These are phyloP conservation scores for Knoxdaviesia proteae DNA, from an alignment of 2,329 filamentous ascomycete genomes.

Conservation along the genomic window DNA sequence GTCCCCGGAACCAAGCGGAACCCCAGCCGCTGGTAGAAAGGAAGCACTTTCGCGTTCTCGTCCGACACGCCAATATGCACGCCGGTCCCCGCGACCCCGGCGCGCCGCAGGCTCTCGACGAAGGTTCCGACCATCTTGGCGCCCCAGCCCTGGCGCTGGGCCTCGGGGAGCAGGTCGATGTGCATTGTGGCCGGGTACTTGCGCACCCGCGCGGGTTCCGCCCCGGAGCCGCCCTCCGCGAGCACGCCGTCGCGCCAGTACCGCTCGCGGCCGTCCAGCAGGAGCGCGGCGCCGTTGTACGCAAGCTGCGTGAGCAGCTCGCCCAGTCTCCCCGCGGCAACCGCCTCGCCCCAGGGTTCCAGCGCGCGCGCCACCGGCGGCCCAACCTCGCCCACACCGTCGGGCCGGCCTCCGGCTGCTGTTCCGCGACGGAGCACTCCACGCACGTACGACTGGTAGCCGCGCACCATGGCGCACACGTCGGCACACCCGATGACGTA, in stretches of 20 bases:
- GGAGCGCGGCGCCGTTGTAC: slow-evolving; percentile 18
- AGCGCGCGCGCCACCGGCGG: neutral
- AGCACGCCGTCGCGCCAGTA: no score
- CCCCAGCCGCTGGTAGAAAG: slow-evolving; percentile 25
- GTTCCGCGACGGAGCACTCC: slow-evolving; percentile 11
- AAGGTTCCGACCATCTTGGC: slow-evolving; percentile 18
- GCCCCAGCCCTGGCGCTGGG: slow-evolving; percentile 23
- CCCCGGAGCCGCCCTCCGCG: no score
- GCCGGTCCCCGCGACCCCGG: slow-evolving; percentile 11
- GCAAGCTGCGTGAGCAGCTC: slow-evolving; percentile 19
- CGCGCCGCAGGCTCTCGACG: slow-evolving; percentile 15
- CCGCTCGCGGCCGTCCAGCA: slow-evolving; percentile 14
- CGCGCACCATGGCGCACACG: slow-evolving; percentile 16
- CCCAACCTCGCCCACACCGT: neutral
- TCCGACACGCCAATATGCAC: slow-evolving; percentile 21
- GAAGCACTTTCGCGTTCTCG: slow-evolving; percentile 25
- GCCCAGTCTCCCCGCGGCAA: slow-evolving; percentile 9
- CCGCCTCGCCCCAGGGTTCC: neutral
- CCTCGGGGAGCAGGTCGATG: slow-evolving; percentile 22
- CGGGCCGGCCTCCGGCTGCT: neutral
- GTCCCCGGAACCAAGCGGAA: slow-evolving; percentile 9
- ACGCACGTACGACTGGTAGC: slow-evolving; percentile 17
- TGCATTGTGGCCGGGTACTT: slow-evolving; percentile 24
- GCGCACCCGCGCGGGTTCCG: slow-evolving; percentile 9
- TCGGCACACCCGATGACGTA: slow-evolving; percentile 27